These are phyloP conservation scores for Calocera viscosa DNA, from an alignment of 768 basidiomycete genomes.

Conservation along the genomic window DNA sequence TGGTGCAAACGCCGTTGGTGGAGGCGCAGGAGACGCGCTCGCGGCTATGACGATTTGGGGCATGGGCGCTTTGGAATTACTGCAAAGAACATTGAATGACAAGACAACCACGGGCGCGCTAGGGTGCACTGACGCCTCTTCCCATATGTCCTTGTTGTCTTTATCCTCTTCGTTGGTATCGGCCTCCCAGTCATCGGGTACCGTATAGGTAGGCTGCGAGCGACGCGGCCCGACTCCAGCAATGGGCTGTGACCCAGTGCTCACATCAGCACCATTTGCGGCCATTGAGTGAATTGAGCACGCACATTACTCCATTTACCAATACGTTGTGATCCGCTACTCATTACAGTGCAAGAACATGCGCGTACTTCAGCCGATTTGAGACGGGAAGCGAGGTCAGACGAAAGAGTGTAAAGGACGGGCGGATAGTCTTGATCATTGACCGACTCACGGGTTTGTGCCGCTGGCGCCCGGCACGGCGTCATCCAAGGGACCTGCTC, in stretches of 20 bases:
- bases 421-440: background rate
- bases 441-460: background rate
- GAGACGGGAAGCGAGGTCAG: background rate
- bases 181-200: slow-evolving; percentile 3
- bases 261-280: background rate
- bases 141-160: background rate
- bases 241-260: background rate
- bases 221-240: slow-evolving; percentile 1
- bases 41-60: background rate
- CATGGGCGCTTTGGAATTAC: background rate
- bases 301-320: slow-evolving; percentile 6
- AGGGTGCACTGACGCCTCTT: slow-evolving; percentile 2
- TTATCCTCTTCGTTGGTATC: background rate
- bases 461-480: background rate
- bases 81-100: background rate
- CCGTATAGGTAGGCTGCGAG: background rate
- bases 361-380: background rate
- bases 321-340: background rate
- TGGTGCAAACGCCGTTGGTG: background rate
- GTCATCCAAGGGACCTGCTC: background rate
- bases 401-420: background rate
- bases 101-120: too few species aligned
- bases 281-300: background rate
- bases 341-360: slow-evolving; percentile 3
- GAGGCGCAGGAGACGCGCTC: background rate